A percentile compares a stretch with the other conserved stretches of the same genome.
phyloP scores from a whole-genome alignment of 352 stramenopile genomes.

The Pythium dissimile region DNA sequence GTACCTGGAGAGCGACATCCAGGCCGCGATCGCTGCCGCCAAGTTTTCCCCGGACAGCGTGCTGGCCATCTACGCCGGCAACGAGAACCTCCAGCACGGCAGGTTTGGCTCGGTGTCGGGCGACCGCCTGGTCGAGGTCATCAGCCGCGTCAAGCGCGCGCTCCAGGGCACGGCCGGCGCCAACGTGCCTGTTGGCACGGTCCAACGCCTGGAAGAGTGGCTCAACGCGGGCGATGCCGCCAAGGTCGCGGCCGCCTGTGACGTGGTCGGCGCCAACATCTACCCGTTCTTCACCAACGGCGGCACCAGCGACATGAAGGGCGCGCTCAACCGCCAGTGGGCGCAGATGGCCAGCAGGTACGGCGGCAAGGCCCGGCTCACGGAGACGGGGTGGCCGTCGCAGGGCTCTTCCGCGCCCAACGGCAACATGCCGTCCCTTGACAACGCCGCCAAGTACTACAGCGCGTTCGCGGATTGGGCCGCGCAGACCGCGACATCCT shows the following conservation, averaged over 20 bases:
- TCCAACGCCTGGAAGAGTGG: slow-evolving; percentile 44
- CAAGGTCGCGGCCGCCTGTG: slow-evolving; percentile 25
- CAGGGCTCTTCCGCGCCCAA: slow-evolving; percentile 1
- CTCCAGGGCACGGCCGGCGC: slow-evolving; percentile 27
- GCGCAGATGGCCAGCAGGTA: slow-evolving; percentile 20
- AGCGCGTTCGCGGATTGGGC: slow-evolving; percentile 37
- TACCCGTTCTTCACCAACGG: slow-evolving; percentile 33
- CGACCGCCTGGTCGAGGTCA: slow-evolving; percentile 42
- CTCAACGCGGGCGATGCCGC: slow-evolving; percentile 24
- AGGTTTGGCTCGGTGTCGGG: slow-evolving; percentile 37
- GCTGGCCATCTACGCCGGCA: slow-evolving; percentile 67
- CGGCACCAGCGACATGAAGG: slow-evolving; percentile 17
- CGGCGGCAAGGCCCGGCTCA: slow-evolving; percentile 23
- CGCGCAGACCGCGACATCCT: slow-evolving; percentile 12
- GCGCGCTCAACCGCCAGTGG: slow-evolving; percentile 20
- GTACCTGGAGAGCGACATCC: slow-evolving; percentile 50
- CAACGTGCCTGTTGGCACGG: slow-evolving; percentile 50
- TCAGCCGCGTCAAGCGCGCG: slow-evolving; percentile 50
- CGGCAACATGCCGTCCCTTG: slow-evolving; percentile 33
- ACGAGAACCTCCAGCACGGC: slow-evolving; percentile 65
- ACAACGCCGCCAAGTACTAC: slow-evolving; percentile 40
- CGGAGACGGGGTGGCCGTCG: slow-evolving; percentile 28
- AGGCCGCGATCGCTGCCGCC: slow-evolving; percentile 53
- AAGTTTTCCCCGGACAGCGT: slow-evolving; percentile 30
- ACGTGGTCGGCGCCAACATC: slow-evolving; percentile 39